Base-by-base conservation (phyloP, 2,329 filamentous ascomycete genomes). In the Alternaria consortialis region DNA sequence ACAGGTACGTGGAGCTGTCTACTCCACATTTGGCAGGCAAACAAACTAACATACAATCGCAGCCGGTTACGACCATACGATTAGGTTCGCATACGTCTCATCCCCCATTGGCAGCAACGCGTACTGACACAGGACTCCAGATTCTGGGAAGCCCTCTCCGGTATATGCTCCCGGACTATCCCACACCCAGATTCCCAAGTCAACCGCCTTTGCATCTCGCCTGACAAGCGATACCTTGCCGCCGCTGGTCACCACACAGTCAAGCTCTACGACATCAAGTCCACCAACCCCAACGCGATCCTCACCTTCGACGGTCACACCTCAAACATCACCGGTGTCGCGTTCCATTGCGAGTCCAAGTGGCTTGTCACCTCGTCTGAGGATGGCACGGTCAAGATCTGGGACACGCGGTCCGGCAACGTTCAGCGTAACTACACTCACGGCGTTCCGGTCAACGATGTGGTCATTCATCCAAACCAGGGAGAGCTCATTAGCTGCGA, bases 351-450 rank as follows among this genome's bases (percentile, higher is more conserved):
- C 78, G 95, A 99, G 80, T 94, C 94, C 11, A 99, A 99, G 82
- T 99, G 95, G 95, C 97, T 99, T 92, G 95, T 98, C 17, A 99
- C 95, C 9, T 96, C 91, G 79, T 97, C 92, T 47, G 95, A 99
- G 80, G 95, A 99, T 76, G 92, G 94, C 72, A 97, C 93, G 0
- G 94, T 97, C 75, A 97, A 97, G 84, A 97, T 97, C 66, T 97
- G 94, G 94, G 94, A 97, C 78, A 97, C 93, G 5, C 85, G 94
- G 47, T 91, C 87, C 12, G 94, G 92, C 46, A 89, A 87, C 59
- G 88, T 98, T 56, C 95, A 99, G 81, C 88, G 95, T 56, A 97
- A 94, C 80, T 99, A 99, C 79, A 90, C 87, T 69, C 95, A 99
- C 77, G 91, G 91, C 54, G 90, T 89, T 34, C 89, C 95, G 0